Base-by-base conservation (phyloP, 2,329 filamentous ascomycete species). In the Tolypocladium tropicale region DNA sequence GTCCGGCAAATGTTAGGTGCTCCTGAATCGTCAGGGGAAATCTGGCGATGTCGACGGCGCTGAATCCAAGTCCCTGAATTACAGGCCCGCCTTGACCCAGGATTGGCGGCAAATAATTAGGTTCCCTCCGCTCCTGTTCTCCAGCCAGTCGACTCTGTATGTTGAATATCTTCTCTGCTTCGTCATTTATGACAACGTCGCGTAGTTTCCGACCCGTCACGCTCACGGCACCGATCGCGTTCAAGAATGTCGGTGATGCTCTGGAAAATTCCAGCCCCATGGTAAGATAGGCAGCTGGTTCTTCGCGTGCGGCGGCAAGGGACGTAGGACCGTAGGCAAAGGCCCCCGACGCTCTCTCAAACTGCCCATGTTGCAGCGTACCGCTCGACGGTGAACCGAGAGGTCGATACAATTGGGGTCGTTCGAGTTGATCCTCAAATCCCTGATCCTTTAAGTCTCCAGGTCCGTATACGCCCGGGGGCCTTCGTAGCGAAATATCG, bases 91-190 rank as follows among this genome's bases (percentile, higher is more conserved):
- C 77, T 56, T 77, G 77, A 39, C 74, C 76, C 58, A 82, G 77
- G n/a, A 86, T 85, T 2, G 83, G 83, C 4, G 83, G 83, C 23
- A 86, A 72, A 64, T 86, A 85, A 50, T 81, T 82, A 21, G 83
- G 82, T 33, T 84, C 81, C 55, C 76, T 81, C 60, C 76, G 73
- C 34, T 74, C 71, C 58, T 83, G 81, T 60, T 86, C 83, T 18
- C 79, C 77, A 54, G 81, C 76, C 51, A 87, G 72, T 53, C 75
- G 73, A 52, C 73, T 74, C 60, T 81, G 78, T 49, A 84, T 68
- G 10, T 69, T 70, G 43, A 71, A 63, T 5, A 84, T 70, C 58
- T 77, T 81, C 1, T 82, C 78, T 14, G 76, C 74, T 50, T 86
- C 83, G 33, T 68, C 68, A 0, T 73, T 64, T 37, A 72, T 69